Evolutionary conservation across 225 moss, liverwort and hornwort genomes (phyloP), one percentile per base, ranked within the genome.

Genomic region (Polytrichum commune): DNA sequence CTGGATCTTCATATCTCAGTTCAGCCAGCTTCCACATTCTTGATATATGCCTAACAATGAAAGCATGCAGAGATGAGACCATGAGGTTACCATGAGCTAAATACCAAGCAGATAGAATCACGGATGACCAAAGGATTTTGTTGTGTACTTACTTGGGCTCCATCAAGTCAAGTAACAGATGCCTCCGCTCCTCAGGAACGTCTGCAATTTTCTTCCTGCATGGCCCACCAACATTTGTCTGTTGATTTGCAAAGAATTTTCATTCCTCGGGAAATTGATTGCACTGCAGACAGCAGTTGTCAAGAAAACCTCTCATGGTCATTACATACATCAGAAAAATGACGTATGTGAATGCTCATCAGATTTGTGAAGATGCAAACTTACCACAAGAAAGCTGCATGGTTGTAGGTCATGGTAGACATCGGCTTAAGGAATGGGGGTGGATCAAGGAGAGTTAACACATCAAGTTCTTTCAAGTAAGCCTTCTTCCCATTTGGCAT

Each of bases 121-220:
- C 13, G 0, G 13, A 46, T 46, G 46, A 46, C 46, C 13, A 10
- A 46, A 46, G 46, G 13, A 46, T 46, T 46, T 46, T 75, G 32
- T 46, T 27, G 13, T 64, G 19, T 25, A 28, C 72, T 77, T 66
- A 96, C 96, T 83, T 89, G 26, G 95, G 95, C 70, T 91, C 83
- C 33, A 98, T 81, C 71, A 98, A 78, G 70, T 90, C 88, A 22
- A 98, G 79, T 81, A 98, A 74, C 5, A 93, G 88, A 70, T 95
- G 98, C 69, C 93, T 90, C 38, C 98, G 91, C 71, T 95, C 93
- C 69, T 98, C 93, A 53, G 98, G 98, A 75, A 98, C 91, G 72
- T 95, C 98, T 61, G 90, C 90, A 76, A 98, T 93, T 79, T 98
- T 98, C 74, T 98, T 98, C 97, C 96, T 96, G 75, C 81, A 79